Conservation (phyloP, 1,139 yeast genomes). For the Williopsis jadinii region DNA sequence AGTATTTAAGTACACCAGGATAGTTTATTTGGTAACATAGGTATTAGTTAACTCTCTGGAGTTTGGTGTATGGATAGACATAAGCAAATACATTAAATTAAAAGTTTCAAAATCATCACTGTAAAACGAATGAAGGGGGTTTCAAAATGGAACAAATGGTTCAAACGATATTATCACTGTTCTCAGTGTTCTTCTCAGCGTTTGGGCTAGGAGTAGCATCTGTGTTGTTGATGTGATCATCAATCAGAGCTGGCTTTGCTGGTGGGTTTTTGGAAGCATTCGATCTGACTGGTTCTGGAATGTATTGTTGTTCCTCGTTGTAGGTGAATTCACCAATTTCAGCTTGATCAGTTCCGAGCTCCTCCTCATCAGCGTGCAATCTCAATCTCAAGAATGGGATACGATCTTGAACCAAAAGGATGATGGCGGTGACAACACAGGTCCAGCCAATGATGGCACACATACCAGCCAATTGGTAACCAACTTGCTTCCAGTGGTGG, state of each 20-base stretch:
- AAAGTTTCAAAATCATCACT: too few relatives aligned
- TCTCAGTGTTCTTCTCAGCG: slow-evolving; percentile 9
- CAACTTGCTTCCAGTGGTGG: slow-evolving; percentile 83
- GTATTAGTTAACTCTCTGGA: too few relatives aligned
- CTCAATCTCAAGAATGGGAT: slow-evolving; percentile 81
- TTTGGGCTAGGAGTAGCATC: slow-evolving; percentile 15
- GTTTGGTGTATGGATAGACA: too few relatives aligned
- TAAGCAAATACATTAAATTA: too few relatives aligned
- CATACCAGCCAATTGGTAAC: slow-evolving; percentile 88
- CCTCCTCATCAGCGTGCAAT: slow-evolving; percentile 85
- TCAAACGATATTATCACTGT: too few relatives aligned
- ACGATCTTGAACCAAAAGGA: slow-evolving; percentile 66
- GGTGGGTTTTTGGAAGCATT: slow-evolving; percentile 27
- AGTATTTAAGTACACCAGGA: too few relatives aligned
- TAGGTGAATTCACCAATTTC: slow-evolving; percentile 85
- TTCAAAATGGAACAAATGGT: too few relatives aligned
- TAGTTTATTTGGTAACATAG: too few relatives aligned
- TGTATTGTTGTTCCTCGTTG: slow-evolving; percentile 56
- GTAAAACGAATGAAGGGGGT: too few relatives aligned
- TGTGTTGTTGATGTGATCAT: slow-evolving; percentile 25
- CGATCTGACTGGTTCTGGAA: slow-evolving; percentile 71
- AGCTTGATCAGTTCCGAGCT: slow-evolving; percentile 79
- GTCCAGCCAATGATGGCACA: slow-evolving; percentile 75
- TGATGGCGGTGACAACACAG: slow-evolving; percentile 64
- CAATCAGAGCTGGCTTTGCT: slow-evolving; percentile 23